Evolutionary conservation across 1,139 yeast species (phyloP).

Genomic region (Arxiozyma slooffiae): DNA sequence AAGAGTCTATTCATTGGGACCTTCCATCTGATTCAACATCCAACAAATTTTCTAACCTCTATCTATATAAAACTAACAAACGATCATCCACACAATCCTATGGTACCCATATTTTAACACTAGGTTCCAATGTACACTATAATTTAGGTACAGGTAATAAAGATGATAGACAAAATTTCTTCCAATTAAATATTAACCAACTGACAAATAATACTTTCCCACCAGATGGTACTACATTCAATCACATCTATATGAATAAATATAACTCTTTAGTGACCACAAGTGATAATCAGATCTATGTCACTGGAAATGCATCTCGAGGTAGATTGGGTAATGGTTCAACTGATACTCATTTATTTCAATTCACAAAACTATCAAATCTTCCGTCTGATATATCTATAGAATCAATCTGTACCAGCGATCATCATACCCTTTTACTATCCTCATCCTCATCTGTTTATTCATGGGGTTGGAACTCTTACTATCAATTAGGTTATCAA

Average conservation of each 20-base stretch:
- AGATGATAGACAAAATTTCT: conserved; percentile 40
- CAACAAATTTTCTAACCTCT: background rate
- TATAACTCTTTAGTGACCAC: conserved; percentile 58
- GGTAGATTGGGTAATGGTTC: conserved; percentile 61
- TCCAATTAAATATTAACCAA: conserved; percentile 29
- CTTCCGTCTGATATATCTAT: conserved; percentile 27
- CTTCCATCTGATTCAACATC: background rate
- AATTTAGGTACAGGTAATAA: conserved; percentile 64
- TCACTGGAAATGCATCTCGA: conserved; percentile 61
- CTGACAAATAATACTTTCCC: conserved; percentile 3
- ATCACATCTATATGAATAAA: conserved; percentile 46
- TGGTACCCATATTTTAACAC: conserved; percentile 32
- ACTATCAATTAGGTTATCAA: conserved; percentile 54
- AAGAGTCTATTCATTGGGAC: background rate
- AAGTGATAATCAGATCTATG: conserved; percentile 40
- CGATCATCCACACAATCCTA: background rate
- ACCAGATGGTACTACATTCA: conserved; percentile 12
- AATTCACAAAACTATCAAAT: conserved; percentile 28
- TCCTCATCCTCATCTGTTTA: conserved; percentile 32
- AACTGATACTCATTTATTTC: conserved; percentile 33
- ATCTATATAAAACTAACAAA: background rate
- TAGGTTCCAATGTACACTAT: conserved; percentile 59
- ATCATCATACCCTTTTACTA: conserved; percentile 54
- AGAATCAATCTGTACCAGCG: conserved; percentile 42
- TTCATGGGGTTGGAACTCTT: conserved; percentile 71